These are phyloP conservation scores for Sphaerulina populicola DNA, from an alignment of 2,329 filamentous ascomycete genomes.

Conservation along the genomic window DNA sequence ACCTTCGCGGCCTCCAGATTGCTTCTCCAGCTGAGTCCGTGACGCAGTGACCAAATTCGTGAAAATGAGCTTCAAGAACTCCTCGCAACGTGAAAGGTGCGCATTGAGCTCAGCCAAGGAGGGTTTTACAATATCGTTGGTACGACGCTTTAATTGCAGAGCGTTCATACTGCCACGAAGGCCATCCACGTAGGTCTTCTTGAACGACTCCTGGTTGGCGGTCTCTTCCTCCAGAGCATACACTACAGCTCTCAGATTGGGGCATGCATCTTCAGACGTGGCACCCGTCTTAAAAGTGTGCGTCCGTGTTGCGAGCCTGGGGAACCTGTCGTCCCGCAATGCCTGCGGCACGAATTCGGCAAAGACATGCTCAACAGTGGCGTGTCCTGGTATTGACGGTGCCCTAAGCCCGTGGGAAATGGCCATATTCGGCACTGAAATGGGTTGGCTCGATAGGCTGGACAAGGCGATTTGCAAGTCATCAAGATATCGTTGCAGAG, in stretches of 20 bases:
- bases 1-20: neutral
- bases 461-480: neutral
- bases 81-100: neutral
- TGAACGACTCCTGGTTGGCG: too few relatives aligned
- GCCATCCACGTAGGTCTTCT: too few relatives aligned
- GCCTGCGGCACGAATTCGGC: neutral
- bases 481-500: neutral
- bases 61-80: neutral
- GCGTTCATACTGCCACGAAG: too few relatives aligned
- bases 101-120: neutral
- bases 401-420: too few relatives aligned
- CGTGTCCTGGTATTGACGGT: neutral
- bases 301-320: neutral
- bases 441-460: neutral
- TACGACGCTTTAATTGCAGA: too few relatives aligned
- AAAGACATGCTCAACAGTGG: conserved; percentile 2
- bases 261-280: too few relatives aligned
- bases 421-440: neutral
- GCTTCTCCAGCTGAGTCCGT: neutral
- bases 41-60: neutral
- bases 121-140: neutral
- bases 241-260: too few relatives aligned
- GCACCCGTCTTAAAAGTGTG: neutral
- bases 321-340: neutral
- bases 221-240: too few relatives aligned